Evolutionary conservation across 345 rosid species (phyloP), one percentile per base, ranked within the genome.

Genomic region (Rhizophora apiculata): DNA sequence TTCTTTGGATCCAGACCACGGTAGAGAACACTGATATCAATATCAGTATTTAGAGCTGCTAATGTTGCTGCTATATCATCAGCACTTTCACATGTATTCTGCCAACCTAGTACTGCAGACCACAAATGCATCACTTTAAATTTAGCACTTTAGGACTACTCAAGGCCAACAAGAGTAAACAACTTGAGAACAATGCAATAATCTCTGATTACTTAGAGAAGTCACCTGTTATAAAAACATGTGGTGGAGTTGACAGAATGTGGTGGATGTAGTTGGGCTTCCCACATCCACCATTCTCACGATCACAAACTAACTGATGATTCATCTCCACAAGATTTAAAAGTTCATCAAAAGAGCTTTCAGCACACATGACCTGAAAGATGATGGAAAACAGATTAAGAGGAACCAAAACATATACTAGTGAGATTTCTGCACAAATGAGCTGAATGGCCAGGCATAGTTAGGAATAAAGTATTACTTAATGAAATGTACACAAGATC

Each of bases 31-130:
- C 96, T 85, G 74, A 95, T 81, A 83, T 95, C 98, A 70, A 92
- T 87, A 82, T 90, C 96, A 6, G 92, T 84, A 74, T 73, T 80
- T 54, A 95, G 78, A 62, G 92, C 90, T 53, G 90, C 82, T 78
- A 95, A 77, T 49, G 99, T 95, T 68, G 91, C 97, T 70, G 82
- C 82, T 79, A 95, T 92, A 81, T 95, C 94, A 64, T 85, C 85
- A 54, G 82, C 89, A 74, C 75, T 84, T 81, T 95, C 99, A 36
- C 97, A 85, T 52, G 99, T 88, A 71, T 85, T 92, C 83, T 90
- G 94, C 99, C 99, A 95, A 72, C 99, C 99, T 66, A 95, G 71
- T 80, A 95, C 98, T 95, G 86, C 85, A 80, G 34, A 68, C 60
- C 62, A 75, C 71, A 74, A 36, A 51, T 60, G 7, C n/a, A 48